A percentile compares a stretch with the other conserved stretches of the same genome.
Conservation (phyloP, 169 alveolate species). For the Cryptosporidium felis region DNA sequence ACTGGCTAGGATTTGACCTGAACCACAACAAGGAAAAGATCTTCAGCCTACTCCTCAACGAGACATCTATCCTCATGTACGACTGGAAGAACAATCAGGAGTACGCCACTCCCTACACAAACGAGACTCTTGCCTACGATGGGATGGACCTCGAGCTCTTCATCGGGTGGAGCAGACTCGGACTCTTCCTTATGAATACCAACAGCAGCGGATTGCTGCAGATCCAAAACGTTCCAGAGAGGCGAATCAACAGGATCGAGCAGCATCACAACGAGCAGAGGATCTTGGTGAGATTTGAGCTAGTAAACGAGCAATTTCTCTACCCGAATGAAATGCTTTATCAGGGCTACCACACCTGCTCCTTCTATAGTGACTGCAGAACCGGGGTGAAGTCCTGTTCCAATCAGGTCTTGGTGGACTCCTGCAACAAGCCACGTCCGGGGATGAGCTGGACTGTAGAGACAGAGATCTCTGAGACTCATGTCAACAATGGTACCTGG, state of each 20-base stretch:
- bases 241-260: neutral
- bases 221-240: neutral
- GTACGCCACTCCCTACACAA: constrained; percentile 43
- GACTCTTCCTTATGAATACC: neutral
- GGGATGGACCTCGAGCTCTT: neutral
- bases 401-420: constrained; percentile 1
- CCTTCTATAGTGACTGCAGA: neutral
- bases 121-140: neutral
- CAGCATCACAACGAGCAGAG: neutral
- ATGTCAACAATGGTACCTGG: constrained; percentile 61
- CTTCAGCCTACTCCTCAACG: neutral
- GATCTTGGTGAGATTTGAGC: neutral
- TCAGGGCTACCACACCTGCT: constrained; percentile 2
- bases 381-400: neutral
- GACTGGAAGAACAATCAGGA: constrained; percentile 5
- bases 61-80: neutral
- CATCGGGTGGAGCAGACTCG: constrained; percentile 18
- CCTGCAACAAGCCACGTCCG: constrained; percentile 19
- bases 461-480: constrained; percentile 17
- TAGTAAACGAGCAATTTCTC: neutral
- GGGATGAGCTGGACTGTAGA: constrained; percentile 13
- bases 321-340: constrained; percentile 31
- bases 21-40: neutral
- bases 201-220: neutral
- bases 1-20: constrained; percentile 53